Evolutionary conservation across 768 basidiomycete species (phyloP), one percentile per base, ranked within the genome.

Genomic region (Suillus hirtellus): DNA sequence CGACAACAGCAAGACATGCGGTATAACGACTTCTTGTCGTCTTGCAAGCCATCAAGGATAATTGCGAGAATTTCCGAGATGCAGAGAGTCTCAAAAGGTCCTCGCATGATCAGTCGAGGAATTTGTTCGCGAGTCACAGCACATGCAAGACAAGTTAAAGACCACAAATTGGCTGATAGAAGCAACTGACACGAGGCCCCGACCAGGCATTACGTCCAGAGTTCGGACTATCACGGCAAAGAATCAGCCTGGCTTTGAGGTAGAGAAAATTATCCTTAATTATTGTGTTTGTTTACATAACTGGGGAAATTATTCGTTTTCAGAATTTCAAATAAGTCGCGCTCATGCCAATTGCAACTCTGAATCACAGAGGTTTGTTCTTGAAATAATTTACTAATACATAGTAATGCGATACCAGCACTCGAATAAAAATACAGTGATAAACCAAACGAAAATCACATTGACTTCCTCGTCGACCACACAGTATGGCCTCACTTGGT

Each of bases 401-500:
- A 47, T 47, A 47, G n/a, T 21, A 12, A 21, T 47, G 10, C 12
- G n/a, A 11, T 21, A 5, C 46, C 21, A 6, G 5, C 31, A 31
- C 31, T 31, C 6, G 31, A 31, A 12, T 47, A 24, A 12, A 47
- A 24, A 49, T 49, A 49, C 49, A 49, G 24, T 27, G 24, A 53
- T 15, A 52, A 31, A 17, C 27, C 24, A 52, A 8, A 50, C 24
- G 14, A 31, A 31, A 50, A 52, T n/a, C 31, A 31, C 31, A 31
- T 31, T 15, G 15, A 24, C 35, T 54, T 6, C 34, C 19, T 35
- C 50, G 14, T 27, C 49, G 27, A 27, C 27, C 31, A 31, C 31
- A 31, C 1, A 31, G 31, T 31, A 14, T 38, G 15, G 24, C 27
- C 64, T 64, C 59, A 74, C 59, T 47, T 64, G 8, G 76, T 77